These are phyloP conservation scores for Plenodomus tracheiphilus DNA, from an alignment of 2,329 filamentous ascomycete species.

Conservation along the genomic window DNA sequence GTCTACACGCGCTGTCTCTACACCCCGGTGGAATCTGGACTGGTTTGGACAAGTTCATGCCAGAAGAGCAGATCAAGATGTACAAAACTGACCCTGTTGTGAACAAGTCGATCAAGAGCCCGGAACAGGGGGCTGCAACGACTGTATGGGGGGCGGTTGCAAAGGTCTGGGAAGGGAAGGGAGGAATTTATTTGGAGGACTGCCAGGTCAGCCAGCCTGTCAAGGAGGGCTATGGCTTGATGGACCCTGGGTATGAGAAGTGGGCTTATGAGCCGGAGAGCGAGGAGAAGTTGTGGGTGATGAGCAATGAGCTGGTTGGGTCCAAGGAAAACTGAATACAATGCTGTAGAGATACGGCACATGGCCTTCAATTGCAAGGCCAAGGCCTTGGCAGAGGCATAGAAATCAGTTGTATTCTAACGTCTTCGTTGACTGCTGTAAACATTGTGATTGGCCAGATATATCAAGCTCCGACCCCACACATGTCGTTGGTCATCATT, in stretches of 20 bases:
- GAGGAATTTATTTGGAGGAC: constrained; percentile 34
- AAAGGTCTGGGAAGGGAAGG: constrained; percentile 38
- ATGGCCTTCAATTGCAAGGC: too few species aligned
- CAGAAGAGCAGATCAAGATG: not conserved
- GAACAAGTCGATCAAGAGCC: constrained; percentile 20
- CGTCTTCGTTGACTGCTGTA: too few species aligned
- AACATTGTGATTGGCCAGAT: too few species aligned
- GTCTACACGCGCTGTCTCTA: constrained; percentile 45
- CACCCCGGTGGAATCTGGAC: constrained; percentile 21
- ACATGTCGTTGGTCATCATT: too few species aligned
- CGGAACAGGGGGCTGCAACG: constrained; percentile 46
- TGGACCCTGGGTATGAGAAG: not conserved
- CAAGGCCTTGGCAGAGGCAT: too few species aligned
- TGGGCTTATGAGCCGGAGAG: not conserved
- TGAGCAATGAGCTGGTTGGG: not conserved
- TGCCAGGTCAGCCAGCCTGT: not conserved
- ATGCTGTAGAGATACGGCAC: too few species aligned
- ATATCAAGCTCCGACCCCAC: too few species aligned
- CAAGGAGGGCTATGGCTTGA: not conserved
- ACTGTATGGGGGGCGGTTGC: constrained; percentile 39
- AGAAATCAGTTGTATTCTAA: too few species aligned
- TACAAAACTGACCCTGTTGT: not conserved
- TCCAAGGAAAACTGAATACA: constrained; percentile 20
- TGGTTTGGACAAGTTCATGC: constrained; percentile 1
- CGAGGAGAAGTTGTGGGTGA: not conserved